Evolutionary conservation across 768 basidiomycete genomes (phyloP), one percentile per base, ranked within the genome.

Genomic region (Termitomyces sp.): DNA sequence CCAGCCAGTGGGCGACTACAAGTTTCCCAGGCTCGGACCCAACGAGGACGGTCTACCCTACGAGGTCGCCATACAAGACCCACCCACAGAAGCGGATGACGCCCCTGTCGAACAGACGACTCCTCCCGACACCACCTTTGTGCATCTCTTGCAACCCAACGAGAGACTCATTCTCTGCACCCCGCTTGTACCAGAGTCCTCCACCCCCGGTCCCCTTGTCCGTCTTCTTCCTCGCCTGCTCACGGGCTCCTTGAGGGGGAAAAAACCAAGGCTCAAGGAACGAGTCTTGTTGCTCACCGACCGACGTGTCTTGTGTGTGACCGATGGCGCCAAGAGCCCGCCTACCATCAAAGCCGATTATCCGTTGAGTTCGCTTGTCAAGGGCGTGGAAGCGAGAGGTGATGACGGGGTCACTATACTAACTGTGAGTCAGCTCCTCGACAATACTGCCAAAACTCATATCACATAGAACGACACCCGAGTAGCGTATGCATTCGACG

Each of bases 201-300:
- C 51, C 11, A 40, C 59, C 2, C 62, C 65, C 5, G 60, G 60
- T 3, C 55, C 49, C 14, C 55, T 63, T 5, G 32, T 54, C 5
- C 58, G 59, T 40, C 20, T 66, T 4, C 59, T 66, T 40, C 65
- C 65, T 0, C 60, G 60, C 36, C 50, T 66, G 20, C 55, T 66
- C 15, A 61, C 62, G 8, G 61, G 61, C 5, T 65, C 65, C 11
- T 38, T 60, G 50, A 48, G 60, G 12, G 53, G 48, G 8, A 65
- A 63, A 43, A 66, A 66, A 20, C 61, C 64, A 45, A 65, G 62
- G 7, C 53, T 65, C 20, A 65, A 56, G 46, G 65, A 63, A 11
- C 56, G 60, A 8, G 59, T 55, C 17, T 42, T 66, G 43, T 34
- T 66, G 6, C 54, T 66, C 32, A 66, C 65, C n/a, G 54, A 61